These are phyloP conservation scores for Blastomyces parvus DNA, from an alignment of 2,329 filamentous ascomycete species.

Conservation along the genomic window DNA sequence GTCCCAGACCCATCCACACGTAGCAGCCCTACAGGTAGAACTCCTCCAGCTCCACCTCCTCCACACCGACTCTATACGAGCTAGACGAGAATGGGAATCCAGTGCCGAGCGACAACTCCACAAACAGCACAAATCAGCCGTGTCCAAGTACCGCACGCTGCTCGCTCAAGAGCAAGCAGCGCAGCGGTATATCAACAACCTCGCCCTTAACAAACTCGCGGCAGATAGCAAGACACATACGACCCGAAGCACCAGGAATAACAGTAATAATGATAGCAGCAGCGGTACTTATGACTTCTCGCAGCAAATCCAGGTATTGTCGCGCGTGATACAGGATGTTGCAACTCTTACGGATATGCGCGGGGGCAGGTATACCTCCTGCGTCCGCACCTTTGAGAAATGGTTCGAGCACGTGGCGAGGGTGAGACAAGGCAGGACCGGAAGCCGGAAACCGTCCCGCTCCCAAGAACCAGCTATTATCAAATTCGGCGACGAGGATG, in stretches of 20 bases:
- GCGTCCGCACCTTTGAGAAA: constrained; percentile 27
- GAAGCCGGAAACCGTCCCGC: constrained; percentile 8
- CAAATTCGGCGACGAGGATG: background rate
- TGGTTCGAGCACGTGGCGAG: constrained; percentile 27
- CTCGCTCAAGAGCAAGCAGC: constrained; percentile 25
- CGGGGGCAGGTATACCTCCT: constrained; percentile 24
- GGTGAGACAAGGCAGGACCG: constrained; percentile 18
- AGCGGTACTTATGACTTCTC: constrained; percentile 21
- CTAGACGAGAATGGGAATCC: constrained; percentile 25
- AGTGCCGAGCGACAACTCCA: constrained; percentile 24
- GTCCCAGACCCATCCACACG: constrained; percentile 24
- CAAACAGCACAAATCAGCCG: constrained; percentile 29
- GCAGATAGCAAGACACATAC: constrained; percentile 23
- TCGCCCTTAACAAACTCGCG: constrained; percentile 28
- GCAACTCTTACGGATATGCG: constrained; percentile 24
- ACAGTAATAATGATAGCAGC: background rate
- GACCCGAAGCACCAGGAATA: constrained; percentile 12
- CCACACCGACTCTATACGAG: constrained; percentile 25
- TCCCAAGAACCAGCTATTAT: background rate
- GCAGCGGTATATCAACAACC: constrained; percentile 28
- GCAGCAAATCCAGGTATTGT: constrained; percentile 32
- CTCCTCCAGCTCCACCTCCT: constrained; percentile 36
- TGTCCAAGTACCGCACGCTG: constrained; percentile 26
- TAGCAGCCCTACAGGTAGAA: constrained; percentile 33
- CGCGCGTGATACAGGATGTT: constrained; percentile 32